Base-by-base conservation (phyloP, 106 monocot genomes). In the Dioscorea zingiberensis region DNA sequence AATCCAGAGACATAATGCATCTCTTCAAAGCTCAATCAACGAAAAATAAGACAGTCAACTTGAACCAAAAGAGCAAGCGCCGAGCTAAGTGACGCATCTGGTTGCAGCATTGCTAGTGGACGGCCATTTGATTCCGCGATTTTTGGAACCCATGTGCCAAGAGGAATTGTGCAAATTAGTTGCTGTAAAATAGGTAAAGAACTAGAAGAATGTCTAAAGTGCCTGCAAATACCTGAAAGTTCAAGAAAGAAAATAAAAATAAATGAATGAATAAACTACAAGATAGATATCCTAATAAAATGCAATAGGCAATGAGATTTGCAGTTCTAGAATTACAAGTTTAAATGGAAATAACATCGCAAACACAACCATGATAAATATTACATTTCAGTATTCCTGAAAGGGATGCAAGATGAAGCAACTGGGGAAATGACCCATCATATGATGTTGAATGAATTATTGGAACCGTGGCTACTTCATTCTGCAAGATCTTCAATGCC, bases 101-200 rank as follows among this genome's bases (percentile, higher is more conserved):
- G 81, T 66, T 75, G 81, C 75, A 92, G 55, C 85, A 84, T 86
- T 45, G 88, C 92, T 25, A 98, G 66, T 55, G 85, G 79, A 23
- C 81, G 72, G 21, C 79, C 73, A 76, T 83, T 86, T 65, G 81
- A 65, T 72, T 92, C 97, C 38, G 88, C 97, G 74, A 98, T 84
- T 74, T 61, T 85, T 22, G 97, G 97, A 21, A 98, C 77, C 92
- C 92, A 98, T 13, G 86, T 92, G 22, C 92, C 92, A 58, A 98
- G 69, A 48, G 71, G 79, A 48, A 98, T 74, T 23, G 67, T 70
- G 54, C 77, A 79, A 58, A 98, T 74, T 62, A 88, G 97, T 73
- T 86, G 81, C 28, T 86, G 85, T 19, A 98, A 71, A 70, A 92
- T 79, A 15, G 97, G 88, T 49, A 98, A 71, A 47, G 74, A 84